A percentile compares a stretch with the other conserved stretches of the same genome.
phyloP scores from a whole-genome alignment of 176 grass and related monocot genomes.

The Avena atlantica region DNA sequence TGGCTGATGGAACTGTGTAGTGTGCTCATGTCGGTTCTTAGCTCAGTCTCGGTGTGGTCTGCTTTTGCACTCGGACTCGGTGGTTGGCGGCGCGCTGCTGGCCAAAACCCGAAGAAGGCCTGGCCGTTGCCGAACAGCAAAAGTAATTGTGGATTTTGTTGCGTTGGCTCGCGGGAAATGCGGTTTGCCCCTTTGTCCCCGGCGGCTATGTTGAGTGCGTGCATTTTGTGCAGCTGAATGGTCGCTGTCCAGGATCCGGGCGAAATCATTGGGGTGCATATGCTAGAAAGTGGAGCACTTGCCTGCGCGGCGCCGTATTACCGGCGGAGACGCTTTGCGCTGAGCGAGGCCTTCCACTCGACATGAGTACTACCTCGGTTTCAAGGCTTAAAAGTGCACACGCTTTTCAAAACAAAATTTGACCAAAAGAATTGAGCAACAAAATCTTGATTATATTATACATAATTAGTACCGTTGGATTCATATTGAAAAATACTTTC shows the following conservation, averaged over 20 bases:
- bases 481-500: too few relatives aligned
- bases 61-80: conserved; percentile 8
- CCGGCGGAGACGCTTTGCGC: neutral
- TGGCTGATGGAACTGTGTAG: neutral
- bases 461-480: too few relatives aligned
- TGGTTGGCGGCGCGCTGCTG: conserved; percentile 16
- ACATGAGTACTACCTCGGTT: too few relatives aligned
- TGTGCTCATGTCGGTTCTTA: conserved; percentile 26
- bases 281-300: neutral
- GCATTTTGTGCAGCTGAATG: neutral
- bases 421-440: too few relatives aligned
- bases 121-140: neutral
- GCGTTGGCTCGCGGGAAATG: conserved; percentile 28
- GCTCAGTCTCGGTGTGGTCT: neutral
- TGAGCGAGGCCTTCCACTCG: neutral
- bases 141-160: conserved; percentile 24
- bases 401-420: too few relatives aligned
- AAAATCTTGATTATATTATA: too few relatives aligned
- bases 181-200: neutral
- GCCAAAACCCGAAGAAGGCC: neutral
- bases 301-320: neutral
- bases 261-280: neutral
- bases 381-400: too few relatives aligned
- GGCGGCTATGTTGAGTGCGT: neutral
- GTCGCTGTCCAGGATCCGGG: conserved; percentile 10